Evolutionary conservation across 257 asterid species (phyloP), one percentile per base, ranked within the genome.

Genomic region (Gentiana dahurica): DNA sequence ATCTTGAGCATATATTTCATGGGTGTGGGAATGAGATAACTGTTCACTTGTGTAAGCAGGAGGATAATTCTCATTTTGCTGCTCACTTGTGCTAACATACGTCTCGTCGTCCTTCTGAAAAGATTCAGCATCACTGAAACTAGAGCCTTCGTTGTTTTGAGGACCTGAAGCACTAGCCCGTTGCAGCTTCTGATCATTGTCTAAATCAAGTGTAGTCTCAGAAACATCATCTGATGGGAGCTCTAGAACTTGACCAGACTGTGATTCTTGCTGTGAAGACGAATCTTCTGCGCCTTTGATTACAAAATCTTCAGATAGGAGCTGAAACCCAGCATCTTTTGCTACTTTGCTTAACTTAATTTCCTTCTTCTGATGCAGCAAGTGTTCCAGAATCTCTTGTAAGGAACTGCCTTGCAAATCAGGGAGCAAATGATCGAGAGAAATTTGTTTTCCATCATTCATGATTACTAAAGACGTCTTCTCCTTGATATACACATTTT

Each of bases 261-360:
- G 80, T 66, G 57, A 74, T 60, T 71, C 84, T 55, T 74, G 60
- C 58, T 68, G 60, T 34, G 70, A 69, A 38, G 81, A 71, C 59
- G 41, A 54, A 72, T 79, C 66, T 63, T 78, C 86, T 44, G 71
- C 69, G 62, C 66, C 73, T 68, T 83, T 78, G 51, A 91, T 68
- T 62, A 81, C 75, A 63, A 85, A 64, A 73, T 91, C 96, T 70
- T 75, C 71, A 62, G 98, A 91, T 49, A 91, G 58, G 55, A 87
- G 96, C 77, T 91, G 90, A 73, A 91, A 91, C 69, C 98, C 96
- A 43, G 81, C 89, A 76, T 77, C 86, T 82, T 87, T 81, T 12
- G 86, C 98, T 45, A 91, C 65, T 51, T 92, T 74, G 76, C 98
- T 87, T 67, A 91, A 76, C 68, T 76, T 87, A 41, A 68, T 65